These are phyloP conservation scores for Paxillus rubicundulus DNA, from an alignment of 768 basidiomycete species.

Conservation along the genomic window DNA sequence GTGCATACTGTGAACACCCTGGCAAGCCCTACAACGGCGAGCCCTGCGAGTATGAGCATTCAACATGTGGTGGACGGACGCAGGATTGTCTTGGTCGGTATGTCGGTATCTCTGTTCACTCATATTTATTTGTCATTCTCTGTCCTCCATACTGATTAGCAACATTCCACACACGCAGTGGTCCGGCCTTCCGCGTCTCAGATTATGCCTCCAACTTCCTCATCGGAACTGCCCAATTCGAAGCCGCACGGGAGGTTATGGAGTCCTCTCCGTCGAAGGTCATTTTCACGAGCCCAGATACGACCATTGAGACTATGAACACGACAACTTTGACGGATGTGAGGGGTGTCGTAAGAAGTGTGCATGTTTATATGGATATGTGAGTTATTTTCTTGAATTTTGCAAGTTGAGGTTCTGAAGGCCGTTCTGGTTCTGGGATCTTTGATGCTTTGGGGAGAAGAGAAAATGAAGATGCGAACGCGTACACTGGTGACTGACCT, in stretches of 20 bases:
- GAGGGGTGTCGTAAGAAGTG: constrained; percentile 60
- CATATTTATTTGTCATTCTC: neutral
- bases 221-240: constrained; percentile 67
- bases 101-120: constrained; percentile 9
- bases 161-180: constrained; percentile 37
- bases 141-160: neutral
- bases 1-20: constrained; percentile 76
- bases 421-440: no score
- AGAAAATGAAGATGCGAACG: no score
- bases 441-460: no score
- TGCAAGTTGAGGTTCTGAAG: no score
- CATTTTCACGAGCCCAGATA: constrained; percentile 19
- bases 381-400: constrained; percentile 29
- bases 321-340: constrained; percentile 41
- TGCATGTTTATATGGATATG: constrained; percentile 75
- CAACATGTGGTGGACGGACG: constrained; percentile 70
- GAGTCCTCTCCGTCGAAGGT: constrained; percentile 20
- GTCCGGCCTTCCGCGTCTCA: constrained; percentile 71
- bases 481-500: neutral
- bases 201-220: constrained; percentile 75
- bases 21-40: constrained; percentile 66
- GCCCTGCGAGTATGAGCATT: constrained; percentile 65
- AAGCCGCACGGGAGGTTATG: constrained; percentile 68
- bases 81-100: constrained; percentile 72
- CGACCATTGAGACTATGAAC: constrained; percentile 16